Conservation (phyloP, 1,284 basidiomycete genomes). For the Cryptococcus floricola region DNA sequence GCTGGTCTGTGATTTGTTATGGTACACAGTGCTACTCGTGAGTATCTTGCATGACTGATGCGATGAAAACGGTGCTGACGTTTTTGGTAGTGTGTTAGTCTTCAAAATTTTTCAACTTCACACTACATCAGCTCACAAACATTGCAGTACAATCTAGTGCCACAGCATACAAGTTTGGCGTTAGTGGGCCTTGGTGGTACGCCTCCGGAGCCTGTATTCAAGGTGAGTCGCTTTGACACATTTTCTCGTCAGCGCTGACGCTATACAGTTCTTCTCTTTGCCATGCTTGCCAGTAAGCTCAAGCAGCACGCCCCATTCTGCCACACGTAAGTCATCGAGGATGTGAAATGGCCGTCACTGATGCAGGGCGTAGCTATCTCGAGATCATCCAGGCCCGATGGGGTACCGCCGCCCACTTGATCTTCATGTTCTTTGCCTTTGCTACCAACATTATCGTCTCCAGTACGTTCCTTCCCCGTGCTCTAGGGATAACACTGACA, state of each 20-base stretch:
- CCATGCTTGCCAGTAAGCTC: conserved; percentile 56
- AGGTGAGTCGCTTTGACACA: not conserved
- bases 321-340: conserved; percentile 41
- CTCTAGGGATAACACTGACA: not conserved
- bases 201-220: not conserved
- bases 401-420: conserved; percentile 66
- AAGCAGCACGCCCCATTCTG: conserved; percentile 55
- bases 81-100: too few species aligned
- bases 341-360: conserved; percentile 48
- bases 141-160: conserved; percentile 40
- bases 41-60: too few species aligned
- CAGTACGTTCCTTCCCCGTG: conserved; percentile 14
- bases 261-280: conserved; percentile 53
- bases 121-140: conserved; percentile 16
- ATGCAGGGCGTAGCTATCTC: conserved; percentile 37
- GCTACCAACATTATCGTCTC: conserved; percentile 75
- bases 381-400: conserved; percentile 68
- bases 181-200: conserved; percentile 54
- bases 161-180: conserved; percentile 67
- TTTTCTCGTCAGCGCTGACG: conserved; percentile 3
- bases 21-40: too few species aligned
- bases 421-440: conserved; percentile 74
- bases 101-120: too few species aligned
- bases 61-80: too few species aligned
- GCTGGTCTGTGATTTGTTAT: too few species aligned